Evolutionary conservation across 306 rosid genomes (phyloP).

Genomic region (Vicia sativa): DNA sequence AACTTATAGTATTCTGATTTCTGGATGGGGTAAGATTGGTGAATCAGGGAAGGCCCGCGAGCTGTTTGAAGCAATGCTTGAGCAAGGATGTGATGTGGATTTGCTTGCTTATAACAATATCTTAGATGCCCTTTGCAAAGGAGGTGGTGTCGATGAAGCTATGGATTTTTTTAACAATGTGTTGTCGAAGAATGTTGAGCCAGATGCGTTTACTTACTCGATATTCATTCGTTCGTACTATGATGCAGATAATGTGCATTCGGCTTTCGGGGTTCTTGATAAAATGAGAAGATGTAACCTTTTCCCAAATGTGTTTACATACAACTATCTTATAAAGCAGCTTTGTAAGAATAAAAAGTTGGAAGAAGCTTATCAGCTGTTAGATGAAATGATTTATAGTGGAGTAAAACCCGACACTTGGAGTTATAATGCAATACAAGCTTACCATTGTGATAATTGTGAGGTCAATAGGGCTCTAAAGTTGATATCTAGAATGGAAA

Average conservation of each 20-base stretch:
- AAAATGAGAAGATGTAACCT: slow-evolving; percentile 63
- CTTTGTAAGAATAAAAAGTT: slow-evolving; percentile 74
- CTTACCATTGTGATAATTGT: slow-evolving; percentile 80
- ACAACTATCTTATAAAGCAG: slow-evolving; percentile 74
- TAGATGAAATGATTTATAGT: slow-evolving; percentile 78
- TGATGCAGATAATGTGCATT: slow-evolving; percentile 64
- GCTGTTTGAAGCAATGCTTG: slow-evolving; percentile 75
- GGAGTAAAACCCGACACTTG: slow-evolving; percentile 72
- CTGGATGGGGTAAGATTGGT: slow-evolving; percentile 78
- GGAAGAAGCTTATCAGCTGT: slow-evolving; percentile 85
- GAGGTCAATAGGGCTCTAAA: slow-evolving; percentile 76
- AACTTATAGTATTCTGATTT: slow-evolving; percentile 71
- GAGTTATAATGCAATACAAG: slow-evolving; percentile 84
- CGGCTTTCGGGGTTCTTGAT: slow-evolving; percentile 70
- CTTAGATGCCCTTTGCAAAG: slow-evolving; percentile 75
- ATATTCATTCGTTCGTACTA: slow-evolving; percentile 73
- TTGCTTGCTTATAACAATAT: slow-evolving; percentile 71
- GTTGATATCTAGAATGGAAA: slow-evolving; percentile 71
- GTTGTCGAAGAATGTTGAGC: slow-evolving; percentile 54
- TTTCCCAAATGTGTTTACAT: slow-evolving; percentile 70
- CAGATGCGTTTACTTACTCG: slow-evolving; percentile 74
- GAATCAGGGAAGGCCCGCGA: slow-evolving; percentile 61
- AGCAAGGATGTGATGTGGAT: slow-evolving; percentile 61
- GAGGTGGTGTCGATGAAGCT: slow-evolving; percentile 68
- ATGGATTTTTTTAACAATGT: slow-evolving; percentile 53